phyloP scores from a whole-genome alignment of 805 yeast species.

The Dipodascus albidus region DNA sequence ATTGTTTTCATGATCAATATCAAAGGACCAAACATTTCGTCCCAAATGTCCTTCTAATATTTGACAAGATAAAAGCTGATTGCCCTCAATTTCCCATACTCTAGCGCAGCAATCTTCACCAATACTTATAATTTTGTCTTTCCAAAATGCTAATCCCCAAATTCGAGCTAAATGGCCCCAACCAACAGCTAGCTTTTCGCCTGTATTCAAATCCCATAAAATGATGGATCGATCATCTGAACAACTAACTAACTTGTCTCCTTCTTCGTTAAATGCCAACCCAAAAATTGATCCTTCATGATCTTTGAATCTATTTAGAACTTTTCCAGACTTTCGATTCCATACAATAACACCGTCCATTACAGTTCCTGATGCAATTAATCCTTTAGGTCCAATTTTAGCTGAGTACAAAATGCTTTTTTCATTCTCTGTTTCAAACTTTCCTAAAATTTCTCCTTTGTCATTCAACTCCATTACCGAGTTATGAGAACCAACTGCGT shows the following conservation, averaged over 20 bases:
- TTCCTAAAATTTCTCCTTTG: slow-evolving; percentile 18
- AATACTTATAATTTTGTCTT: slow-evolving; percentile 42
- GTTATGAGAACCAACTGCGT: slow-evolving; percentile 72
- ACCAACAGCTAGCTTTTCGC: slow-evolving; percentile 57
- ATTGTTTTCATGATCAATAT: slow-evolving; percentile 43
- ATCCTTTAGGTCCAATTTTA: slow-evolving; percentile 34
- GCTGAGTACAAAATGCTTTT: slow-evolving; percentile 86
- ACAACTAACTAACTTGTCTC: slow-evolving; percentile 56
- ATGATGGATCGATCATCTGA: slow-evolving; percentile 90
- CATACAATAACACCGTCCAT: slow-evolving; percentile 79
- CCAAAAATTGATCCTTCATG: slow-evolving; percentile 93
- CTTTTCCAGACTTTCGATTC: slow-evolving; percentile 29
- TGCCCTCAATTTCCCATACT: slow-evolving; percentile 46
- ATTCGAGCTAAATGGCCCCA: slow-evolving; percentile 97
- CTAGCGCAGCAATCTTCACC: slow-evolving; percentile 85
- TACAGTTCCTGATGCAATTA: slow-evolving; percentile 85
- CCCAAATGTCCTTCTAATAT: slow-evolving; percentile 67
- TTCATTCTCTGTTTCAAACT: slow-evolving; percentile 42
- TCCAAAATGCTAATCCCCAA: slow-evolving; percentile 62
- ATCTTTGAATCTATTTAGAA: slow-evolving; percentile 40
- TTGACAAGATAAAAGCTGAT: slow-evolving; percentile 30
- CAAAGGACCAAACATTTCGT: slow-evolving; percentile 67
- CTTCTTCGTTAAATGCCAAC: slow-evolving; percentile 48
- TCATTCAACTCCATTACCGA: slow-evolving; percentile 35
- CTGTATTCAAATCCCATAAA: slow-evolving; percentile 52